Evolutionary conservation across 2,329 filamentous ascomycete genomes (phyloP).

Genomic region (Fusarium nanum): DNA sequence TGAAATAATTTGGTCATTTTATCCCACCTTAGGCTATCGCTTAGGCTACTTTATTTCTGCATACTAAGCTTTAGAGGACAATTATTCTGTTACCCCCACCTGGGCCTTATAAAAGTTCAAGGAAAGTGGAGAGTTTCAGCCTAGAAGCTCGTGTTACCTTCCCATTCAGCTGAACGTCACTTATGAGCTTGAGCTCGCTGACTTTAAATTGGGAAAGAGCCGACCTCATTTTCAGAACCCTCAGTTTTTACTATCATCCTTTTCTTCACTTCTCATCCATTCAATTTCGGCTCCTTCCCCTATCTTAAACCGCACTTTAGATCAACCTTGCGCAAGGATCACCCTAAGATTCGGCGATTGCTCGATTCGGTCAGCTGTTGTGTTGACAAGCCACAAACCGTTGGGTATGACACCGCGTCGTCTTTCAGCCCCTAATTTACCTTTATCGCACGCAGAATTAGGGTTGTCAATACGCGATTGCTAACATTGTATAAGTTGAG

Average conservation of each 20-base stretch:
- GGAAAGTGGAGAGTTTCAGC: constrained; percentile 37
- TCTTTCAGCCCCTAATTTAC: constrained; percentile 36
- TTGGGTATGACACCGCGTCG: constrained; percentile 33
- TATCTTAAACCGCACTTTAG: constrained; percentile 17
- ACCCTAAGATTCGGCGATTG: constrained; percentile 42
- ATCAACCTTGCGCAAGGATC: constrained; percentile 18
- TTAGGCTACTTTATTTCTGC: too few species aligned
- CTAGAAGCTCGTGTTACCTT: constrained; percentile 28
- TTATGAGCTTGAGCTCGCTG: constrained; percentile 11
- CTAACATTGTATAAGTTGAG: constrained; percentile 31
- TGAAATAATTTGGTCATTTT: too few species aligned
- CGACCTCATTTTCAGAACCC: constrained; percentile 8
- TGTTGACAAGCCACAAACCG: constrained; percentile 23
- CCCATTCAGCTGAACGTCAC: constrained; percentile 29
- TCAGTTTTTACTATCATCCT: neutral
- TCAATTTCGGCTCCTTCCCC: constrained; percentile 7
- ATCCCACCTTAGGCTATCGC: too few species aligned
- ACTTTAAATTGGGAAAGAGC: constrained; percentile 36
- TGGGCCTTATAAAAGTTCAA: neutral
- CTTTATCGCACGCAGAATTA: neutral
- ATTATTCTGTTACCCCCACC: too few species aligned
- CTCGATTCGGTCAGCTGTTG: constrained; percentile 39
- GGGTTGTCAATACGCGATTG: constrained; percentile 7
- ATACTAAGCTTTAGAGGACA: too few species aligned
- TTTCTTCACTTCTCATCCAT: neutral